Conservation (phyloP, 257 asterid genomes). For the Anisodus tanguticus region DNA sequence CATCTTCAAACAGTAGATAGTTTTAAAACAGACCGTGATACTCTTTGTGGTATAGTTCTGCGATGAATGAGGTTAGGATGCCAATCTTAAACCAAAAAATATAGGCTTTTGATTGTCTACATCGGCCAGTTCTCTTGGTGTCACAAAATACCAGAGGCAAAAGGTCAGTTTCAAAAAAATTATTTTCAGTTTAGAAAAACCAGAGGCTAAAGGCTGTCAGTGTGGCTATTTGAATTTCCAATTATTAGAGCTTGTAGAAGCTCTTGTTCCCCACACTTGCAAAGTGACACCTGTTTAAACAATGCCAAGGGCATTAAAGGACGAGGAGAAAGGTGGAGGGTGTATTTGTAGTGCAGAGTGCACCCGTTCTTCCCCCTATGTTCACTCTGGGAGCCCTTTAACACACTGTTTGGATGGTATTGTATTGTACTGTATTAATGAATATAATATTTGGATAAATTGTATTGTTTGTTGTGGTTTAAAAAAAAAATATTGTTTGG, state of each 20-base stretch:
- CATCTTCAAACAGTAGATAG: not conserved
- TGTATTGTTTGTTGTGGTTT: too few relatives aligned
- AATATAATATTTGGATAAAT: too few relatives aligned
- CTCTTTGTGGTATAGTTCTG: not conserved
- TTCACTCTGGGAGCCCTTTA: too few relatives aligned
- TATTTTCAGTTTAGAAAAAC: not conserved
- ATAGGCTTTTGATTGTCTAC: not conserved
- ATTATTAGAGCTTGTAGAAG: not conserved
- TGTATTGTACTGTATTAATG: too few relatives aligned
- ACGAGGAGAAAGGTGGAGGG: too few relatives aligned
- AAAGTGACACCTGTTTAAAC: too few relatives aligned
- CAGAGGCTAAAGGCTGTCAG: not conserved
- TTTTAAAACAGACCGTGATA: not conserved
- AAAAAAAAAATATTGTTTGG: too few relatives aligned
- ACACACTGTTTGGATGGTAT: too few relatives aligned
- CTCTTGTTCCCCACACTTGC: not conserved
- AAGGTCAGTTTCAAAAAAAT: too few relatives aligned
- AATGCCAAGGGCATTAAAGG: not conserved
- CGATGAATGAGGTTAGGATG: not conserved
- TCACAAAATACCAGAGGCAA: too few relatives aligned
- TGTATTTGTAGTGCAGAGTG: too few relatives aligned
- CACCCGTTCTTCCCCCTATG: too few relatives aligned
- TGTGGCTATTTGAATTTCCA: not conserved
- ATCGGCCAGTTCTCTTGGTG: constrained; percentile 1
- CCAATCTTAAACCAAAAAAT: not conserved